A percentile compares a stretch with the other conserved stretches of the same genome.
phyloP scores from a whole-genome alignment of 352 stramenopile genomes.

The Phytophthora brassicae region DNA sequence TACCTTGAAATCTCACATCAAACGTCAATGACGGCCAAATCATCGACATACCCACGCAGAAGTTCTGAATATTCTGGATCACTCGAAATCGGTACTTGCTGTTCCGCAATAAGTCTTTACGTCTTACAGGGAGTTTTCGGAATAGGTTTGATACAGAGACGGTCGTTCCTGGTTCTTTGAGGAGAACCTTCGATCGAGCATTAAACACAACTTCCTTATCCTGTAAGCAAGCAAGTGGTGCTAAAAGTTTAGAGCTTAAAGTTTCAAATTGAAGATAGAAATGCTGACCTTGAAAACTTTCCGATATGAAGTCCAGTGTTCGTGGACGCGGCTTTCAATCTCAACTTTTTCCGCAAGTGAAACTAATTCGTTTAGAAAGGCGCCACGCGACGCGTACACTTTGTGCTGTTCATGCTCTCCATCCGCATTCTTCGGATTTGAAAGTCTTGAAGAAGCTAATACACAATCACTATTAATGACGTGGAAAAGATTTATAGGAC shows the following conservation, averaged over 20 bases:
- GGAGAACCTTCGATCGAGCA: slow-evolving; percentile 38
- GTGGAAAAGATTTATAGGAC: too few species aligned
- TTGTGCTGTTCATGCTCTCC: neutral
- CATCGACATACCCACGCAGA: slow-evolving; percentile 63
- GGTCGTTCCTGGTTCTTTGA: slow-evolving; percentile 45
- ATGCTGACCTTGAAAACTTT: slow-evolving; percentile 67
- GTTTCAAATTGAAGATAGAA: neutral
- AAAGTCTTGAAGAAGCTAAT: slow-evolving; percentile 44
- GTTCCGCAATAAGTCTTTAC: slow-evolving; percentile 44
- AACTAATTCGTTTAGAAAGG: slow-evolving; percentile 52
- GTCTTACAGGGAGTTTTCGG: slow-evolving; percentile 54
- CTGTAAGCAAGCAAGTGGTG: slow-evolving; percentile 24
- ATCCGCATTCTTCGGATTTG: neutral
- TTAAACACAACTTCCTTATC: slow-evolving; percentile 62
- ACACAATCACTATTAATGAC: neutral
- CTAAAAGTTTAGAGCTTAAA: neutral
- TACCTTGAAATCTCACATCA: slow-evolving; percentile 52
- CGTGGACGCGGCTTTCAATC: slow-evolving; percentile 60
- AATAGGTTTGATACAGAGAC: slow-evolving; percentile 63
- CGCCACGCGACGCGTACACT: slow-evolving; percentile 49
- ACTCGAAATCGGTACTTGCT: slow-evolving; percentile 35
- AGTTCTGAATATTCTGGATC: slow-evolving; percentile 41
- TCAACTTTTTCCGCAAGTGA: slow-evolving; percentile 50
- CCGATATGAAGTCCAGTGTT: slow-evolving; percentile 60
- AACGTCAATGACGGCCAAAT: slow-evolving; percentile 74